Conservation (phyloP, 306 rosid species). For the Cicer judaicum region DNA sequence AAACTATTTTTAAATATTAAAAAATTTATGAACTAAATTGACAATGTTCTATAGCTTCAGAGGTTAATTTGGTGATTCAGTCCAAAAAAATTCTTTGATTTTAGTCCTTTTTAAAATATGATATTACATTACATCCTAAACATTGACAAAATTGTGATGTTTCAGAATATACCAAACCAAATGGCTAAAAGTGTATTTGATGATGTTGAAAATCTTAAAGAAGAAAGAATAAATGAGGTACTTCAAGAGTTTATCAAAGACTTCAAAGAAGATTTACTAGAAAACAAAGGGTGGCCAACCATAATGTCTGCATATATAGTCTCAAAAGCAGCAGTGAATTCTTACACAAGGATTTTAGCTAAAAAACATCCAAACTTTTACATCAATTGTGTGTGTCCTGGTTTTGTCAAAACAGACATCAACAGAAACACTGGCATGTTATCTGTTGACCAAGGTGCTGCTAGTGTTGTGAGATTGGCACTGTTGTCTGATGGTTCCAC, state of each 20-base stretch:
- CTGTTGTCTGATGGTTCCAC: conserved; percentile 39
- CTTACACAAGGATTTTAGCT: conserved; percentile 53
- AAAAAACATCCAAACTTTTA: conserved; percentile 35
- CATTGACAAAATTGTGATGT: conserved; percentile 16
- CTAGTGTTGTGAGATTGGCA: conserved; percentile 44
- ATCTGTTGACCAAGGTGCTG: conserved; percentile 47
- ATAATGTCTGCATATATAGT: conserved; percentile 20
- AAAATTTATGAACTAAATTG: too few species aligned
- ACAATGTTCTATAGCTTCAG: too few species aligned
- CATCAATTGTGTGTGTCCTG: conserved; percentile 50
- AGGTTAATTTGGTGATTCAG: too few species aligned
- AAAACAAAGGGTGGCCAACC: conserved; percentile 48
- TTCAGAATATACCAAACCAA: conserved; percentile 30
- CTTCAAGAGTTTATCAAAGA: conserved; percentile 45
- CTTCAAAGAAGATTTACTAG: conserved; percentile 40
- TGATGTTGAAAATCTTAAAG: conserved; percentile 45
- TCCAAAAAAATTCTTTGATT: too few species aligned
- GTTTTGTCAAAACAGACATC: conserved; percentile 52
- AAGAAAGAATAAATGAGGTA: conserved; percentile 46
- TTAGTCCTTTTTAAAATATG: too few species aligned
- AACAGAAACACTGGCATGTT: conserved; percentile 36
- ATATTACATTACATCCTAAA: not conserved
- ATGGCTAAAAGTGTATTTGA: conserved; percentile 48
- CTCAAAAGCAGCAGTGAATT: conserved; percentile 50
- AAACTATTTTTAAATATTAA: too few species aligned